Conservation (phyloP, 441 rosid genomes). For the Lepidium campestre region DNA sequence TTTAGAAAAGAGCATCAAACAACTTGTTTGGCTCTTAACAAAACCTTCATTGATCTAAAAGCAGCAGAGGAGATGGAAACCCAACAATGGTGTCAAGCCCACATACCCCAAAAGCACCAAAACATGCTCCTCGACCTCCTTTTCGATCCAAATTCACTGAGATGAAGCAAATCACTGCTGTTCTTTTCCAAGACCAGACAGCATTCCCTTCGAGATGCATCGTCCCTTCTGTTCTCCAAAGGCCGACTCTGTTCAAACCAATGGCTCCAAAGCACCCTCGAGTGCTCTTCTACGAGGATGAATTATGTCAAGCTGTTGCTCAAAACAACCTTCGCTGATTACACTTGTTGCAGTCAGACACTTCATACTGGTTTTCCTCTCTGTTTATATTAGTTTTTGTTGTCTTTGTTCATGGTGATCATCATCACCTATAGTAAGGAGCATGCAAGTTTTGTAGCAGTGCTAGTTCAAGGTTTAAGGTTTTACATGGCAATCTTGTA, state of each 20-base stretch:
- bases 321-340: slow-evolving; percentile 83
- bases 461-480: slow-evolving; percentile 33
- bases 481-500: slow-evolving; percentile 5
- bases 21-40: slow-evolving; percentile 11
- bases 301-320: slow-evolving; percentile 94
- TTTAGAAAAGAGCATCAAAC: slow-evolving; percentile 6
- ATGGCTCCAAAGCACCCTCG: slow-evolving; percentile 61
- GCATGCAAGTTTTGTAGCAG: slow-evolving; percentile 68
- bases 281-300: slow-evolving; percentile 86
- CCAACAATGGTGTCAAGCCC: slow-evolving; percentile 44
- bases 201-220: slow-evolving; percentile 67
- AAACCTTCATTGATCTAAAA: slow-evolving; percentile 6
- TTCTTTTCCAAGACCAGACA: slow-evolving; percentile 75
- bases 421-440: slow-evolving; percentile 31
- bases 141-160: slow-evolving; percentile 59
- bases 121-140: slow-evolving; percentile 87
- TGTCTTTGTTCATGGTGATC: slow-evolving; percentile 12
- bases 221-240: slow-evolving; percentile 72
- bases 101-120: slow-evolving; percentile 87
- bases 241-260: slow-evolving; percentile 68
- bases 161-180: slow-evolving; percentile 82
- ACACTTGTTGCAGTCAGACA: not conserved
- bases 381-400: slow-evolving; percentile 23
- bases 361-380: not conserved
- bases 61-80: slow-evolving; percentile 69